phyloP scores from a whole-genome alignment of 2,329 filamentous ascomycete species.

The Diplodia sapinea region DNA sequence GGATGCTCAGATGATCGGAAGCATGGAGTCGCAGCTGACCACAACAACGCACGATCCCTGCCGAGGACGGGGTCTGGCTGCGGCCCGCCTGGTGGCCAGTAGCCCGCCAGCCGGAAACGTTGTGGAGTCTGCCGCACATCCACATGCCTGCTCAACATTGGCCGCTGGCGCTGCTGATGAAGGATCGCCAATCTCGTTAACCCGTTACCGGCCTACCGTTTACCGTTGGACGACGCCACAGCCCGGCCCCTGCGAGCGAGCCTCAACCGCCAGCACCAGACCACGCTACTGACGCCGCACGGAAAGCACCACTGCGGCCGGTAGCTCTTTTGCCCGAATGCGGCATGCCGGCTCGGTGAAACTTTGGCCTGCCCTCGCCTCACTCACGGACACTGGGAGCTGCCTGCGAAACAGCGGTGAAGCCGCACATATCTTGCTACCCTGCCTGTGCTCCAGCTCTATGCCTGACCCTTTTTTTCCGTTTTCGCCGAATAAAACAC shows the following conservation, averaged over 20 bases:
- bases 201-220: not conserved
- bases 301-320: not conserved
- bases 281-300: not conserved
- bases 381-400: conserved; percentile 1
- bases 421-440: conserved; percentile 16
- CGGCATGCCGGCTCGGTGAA: not conserved
- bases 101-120: conserved; percentile 1
- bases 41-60: conserved; percentile 11
- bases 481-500: conserved; percentile 26
- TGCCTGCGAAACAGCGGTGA: conserved; percentile 21
- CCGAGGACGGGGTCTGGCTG: not conserved
- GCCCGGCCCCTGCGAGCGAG: conserved; percentile 17
- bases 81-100: conserved; percentile 16
- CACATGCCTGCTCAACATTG: not conserved
- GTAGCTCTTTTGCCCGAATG: too few species aligned
- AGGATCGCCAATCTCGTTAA: conserved; percentile 16
- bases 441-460: conserved; percentile 7
- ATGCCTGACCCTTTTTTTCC: conserved; percentile 11
- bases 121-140: conserved; percentile 1
- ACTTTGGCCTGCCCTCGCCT: not conserved
- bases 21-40: conserved; percentile 13
- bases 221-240: conserved; percentile 2
- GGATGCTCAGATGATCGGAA: conserved; percentile 22
- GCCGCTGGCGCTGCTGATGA: conserved; percentile 2
- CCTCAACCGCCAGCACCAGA: not conserved